phyloP scores from a whole-genome alignment of 1,139 yeast species.

The Saccharomyces hybrid region DNA sequence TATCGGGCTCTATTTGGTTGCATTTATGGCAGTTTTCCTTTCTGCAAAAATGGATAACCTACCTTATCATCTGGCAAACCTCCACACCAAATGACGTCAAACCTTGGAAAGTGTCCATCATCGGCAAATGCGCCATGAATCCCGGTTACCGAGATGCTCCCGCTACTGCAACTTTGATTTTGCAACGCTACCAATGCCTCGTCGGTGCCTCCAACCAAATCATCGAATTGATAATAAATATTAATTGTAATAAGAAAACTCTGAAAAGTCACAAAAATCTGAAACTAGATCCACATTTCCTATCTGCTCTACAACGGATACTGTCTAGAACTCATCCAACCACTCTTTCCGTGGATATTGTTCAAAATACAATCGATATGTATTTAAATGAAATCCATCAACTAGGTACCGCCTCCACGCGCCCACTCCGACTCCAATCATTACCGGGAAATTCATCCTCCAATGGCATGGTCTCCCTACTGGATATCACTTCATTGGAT shows the following conservation, averaged over 20 bases:
- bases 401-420: not conserved
- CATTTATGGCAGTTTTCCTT: slow-evolving; percentile 40
- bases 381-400: slow-evolving; percentile 10
- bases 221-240: slow-evolving; percentile 9
- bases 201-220: slow-evolving; percentile 14
- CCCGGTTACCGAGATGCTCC: slow-evolving; percentile 20
- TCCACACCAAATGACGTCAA: slow-evolving; percentile 31
- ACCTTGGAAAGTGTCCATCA: slow-evolving; percentile 24
- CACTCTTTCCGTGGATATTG: slow-evolving; percentile 10
- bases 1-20: slow-evolving; percentile 34
- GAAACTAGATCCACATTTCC: slow-evolving; percentile 13
- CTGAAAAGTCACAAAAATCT: slow-evolving; percentile 15
- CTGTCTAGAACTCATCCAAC: slow-evolving; percentile 10
- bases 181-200: slow-evolving; percentile 15
- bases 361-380: slow-evolving; percentile 14
- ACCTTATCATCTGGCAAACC: slow-evolving; percentile 37
- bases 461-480: not conserved
- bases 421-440: not conserved
- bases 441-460: not conserved
- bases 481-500: not conserved
- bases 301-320: slow-evolving; percentile 7
- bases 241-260: slow-evolving; percentile 15
- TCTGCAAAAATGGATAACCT: slow-evolving; percentile 39
- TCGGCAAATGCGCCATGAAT: slow-evolving; percentile 15
- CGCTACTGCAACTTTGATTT: slow-evolving; percentile 18